Base-by-base conservation (phyloP, 2,329 filamentous ascomycete species). In the Canariomyces notabilis region DNA sequence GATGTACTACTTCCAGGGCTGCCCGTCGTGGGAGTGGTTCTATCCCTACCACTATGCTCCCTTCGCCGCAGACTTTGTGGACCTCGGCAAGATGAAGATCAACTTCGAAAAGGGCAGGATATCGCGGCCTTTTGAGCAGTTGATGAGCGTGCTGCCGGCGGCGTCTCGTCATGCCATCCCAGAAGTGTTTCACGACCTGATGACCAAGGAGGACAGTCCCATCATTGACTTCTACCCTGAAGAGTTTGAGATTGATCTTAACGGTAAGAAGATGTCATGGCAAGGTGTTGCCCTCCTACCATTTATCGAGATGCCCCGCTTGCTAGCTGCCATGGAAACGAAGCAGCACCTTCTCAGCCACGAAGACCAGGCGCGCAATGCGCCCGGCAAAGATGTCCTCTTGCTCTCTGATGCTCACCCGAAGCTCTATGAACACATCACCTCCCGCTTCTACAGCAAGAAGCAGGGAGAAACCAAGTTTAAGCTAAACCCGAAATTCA, bases 211-310 rank as follows among this genome's bases (percentile, higher is more conserved):
- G 12, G 82, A 95, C 37, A 96, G 89, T 60, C 83, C 89, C 38
- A 97, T 98, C 58, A 88, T 95, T 55, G 91, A 98, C 64, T 98
- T 98, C 65, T 98, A 98, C 59, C 94, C 94, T 0, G 86, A 90
- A 61, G 88, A 95, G 19, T 98, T 98, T 58, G 82, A 86, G 14
- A 79, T 97, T 43, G 93, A 98, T 65, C 70, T 97, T 34, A 98
- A 98, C 56, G 93, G 93, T 44, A 97, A 97, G 72, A 98, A 97
- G 64, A 94, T 96, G 69, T 89, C 89, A 0, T 98, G 94, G 93
- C 91, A 97, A 65, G 93, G 93, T 53, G 85, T 98, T 43, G 89
- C 89, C 2, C 73, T 98, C 16, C 75, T 98, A 26, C 93, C 93
- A 0, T 98, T 97, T 65, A 98, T 98, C 59, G 90, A 98, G 59